Evolutionary conservation across 768 basidiomycete genomes (phyloP).

Genomic region (Gelatoporia subvermispora): DNA sequence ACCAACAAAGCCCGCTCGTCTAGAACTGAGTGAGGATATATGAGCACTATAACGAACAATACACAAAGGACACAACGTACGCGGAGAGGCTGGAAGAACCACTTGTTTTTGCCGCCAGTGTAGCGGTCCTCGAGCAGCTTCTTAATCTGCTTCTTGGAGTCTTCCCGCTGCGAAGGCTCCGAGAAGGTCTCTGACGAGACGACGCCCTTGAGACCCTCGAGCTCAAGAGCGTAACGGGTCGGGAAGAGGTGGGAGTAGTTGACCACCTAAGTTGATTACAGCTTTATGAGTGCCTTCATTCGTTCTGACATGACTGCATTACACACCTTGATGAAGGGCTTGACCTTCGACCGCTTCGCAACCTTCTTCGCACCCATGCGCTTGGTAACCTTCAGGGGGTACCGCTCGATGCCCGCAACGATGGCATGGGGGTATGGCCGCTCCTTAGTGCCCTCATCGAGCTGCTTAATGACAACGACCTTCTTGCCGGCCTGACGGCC

Average conservation of each 20-base stretch:
- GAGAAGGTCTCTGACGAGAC: constrained; percentile 91
- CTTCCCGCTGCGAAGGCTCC: constrained; percentile 92
- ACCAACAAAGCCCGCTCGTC: not conserved
- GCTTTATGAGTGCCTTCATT: not conserved
- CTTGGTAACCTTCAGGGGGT: constrained; percentile 96
- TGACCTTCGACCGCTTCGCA: constrained; percentile 89
- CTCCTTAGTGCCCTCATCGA: constrained; percentile 95
- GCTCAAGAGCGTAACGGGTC: constrained; percentile 95
- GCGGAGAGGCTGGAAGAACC: constrained; percentile 89
- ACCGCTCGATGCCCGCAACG: constrained; percentile 96
- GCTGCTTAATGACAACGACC: constrained; percentile 97
- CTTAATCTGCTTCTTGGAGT: constrained; percentile 94
- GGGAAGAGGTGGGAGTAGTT: constrained; percentile 99
- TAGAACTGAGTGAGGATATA: not conserved
- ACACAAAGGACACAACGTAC: constrained; percentile 38
- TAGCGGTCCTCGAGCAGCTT: constrained; percentile 96
- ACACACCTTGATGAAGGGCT: constrained; percentile 98
- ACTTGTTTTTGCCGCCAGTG: constrained; percentile 90
- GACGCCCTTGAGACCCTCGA: constrained; percentile 88
- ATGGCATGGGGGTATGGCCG: constrained; percentile 96
- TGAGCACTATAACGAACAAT: not conserved
- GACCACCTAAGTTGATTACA: constrained; percentile 49
- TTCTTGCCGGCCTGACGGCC: constrained; percentile 99
- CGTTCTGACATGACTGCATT: not conserved
- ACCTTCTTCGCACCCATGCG: constrained; percentile 97